phyloP scores from a whole-genome alignment of 169 alveolate genomes.

The Eimeria tenella region DNA sequence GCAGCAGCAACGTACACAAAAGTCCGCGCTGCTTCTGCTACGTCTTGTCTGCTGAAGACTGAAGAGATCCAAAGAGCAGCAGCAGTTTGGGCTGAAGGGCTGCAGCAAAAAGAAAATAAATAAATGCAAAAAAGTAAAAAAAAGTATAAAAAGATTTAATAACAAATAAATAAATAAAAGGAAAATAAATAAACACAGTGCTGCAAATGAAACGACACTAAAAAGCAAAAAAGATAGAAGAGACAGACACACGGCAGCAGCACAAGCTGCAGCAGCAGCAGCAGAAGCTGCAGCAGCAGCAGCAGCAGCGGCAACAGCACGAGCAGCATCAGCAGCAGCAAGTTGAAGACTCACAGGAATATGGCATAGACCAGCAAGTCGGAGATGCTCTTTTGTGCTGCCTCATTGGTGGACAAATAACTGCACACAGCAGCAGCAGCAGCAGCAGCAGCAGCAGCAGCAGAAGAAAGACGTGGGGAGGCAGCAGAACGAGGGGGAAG shows the following conservation, averaged over 20 bases:
- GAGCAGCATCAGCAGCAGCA: neutral
- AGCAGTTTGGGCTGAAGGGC: neutral
- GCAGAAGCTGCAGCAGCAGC: neutral
- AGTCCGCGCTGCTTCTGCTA: neutral
- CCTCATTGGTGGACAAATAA: neutral
- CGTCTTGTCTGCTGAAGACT: neutral
- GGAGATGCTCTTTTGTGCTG: neutral
- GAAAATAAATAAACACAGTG: neutral
- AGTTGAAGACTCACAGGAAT: neutral
- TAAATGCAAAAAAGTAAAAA: neutral
- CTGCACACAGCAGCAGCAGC: neutral
- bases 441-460: neutral
- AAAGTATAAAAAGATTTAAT: too few species aligned
- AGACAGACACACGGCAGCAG: neutral
- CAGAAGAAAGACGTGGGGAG: neutral
- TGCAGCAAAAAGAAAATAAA: neutral
- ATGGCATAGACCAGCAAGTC: neutral
- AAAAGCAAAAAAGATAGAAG: neutral
- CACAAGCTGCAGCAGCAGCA: neutral
- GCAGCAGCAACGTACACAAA: neutral
- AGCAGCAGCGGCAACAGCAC: neutral
- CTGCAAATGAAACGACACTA: neutral
- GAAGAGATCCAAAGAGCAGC: neutral
- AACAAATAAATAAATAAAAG: too few species aligned
- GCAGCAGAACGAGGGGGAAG: neutral